These are phyloP conservation scores for Leccinum fuscescens DNA, from an alignment of 1,284 basidiomycete species.

Conservation along the genomic window DNA sequence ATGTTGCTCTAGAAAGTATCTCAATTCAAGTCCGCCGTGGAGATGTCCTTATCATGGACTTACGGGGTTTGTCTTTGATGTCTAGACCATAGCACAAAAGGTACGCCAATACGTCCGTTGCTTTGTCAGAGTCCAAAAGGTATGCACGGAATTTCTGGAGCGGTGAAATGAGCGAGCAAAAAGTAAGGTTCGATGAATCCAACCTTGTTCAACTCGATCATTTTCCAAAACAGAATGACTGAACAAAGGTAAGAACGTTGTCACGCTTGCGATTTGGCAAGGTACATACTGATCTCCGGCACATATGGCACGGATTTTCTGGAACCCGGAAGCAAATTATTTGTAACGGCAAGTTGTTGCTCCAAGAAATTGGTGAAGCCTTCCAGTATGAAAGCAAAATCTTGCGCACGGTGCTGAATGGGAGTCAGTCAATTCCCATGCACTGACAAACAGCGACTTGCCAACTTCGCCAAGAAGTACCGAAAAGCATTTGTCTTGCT, in stretches of 20 bases:
- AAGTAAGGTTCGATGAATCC: constrained; percentile 7
- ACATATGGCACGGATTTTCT: constrained; percentile 78
- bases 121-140: constrained; percentile 76
- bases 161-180: constrained; percentile 4
- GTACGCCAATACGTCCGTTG: constrained; percentile 72
- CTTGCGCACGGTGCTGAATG: constrained; percentile 78
- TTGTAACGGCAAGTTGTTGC: constrained; percentile 70
- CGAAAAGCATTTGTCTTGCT: constrained; percentile 83
- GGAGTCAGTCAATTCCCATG: constrained; percentile 6
- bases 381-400: constrained; percentile 79
- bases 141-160: constrained; percentile 81
- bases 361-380: constrained; percentile 73
- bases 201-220: constrained; percentile 89
- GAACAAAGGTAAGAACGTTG: constrained; percentile 8
- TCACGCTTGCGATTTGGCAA: constrained; percentile 3
- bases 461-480: constrained; percentile 87
- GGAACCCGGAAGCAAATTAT: constrained; percentile 80
- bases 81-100: constrained; percentile 80
- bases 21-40: constrained; percentile 14
- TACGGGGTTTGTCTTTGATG: constrained; percentile 87
- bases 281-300: constrained; percentile 69
- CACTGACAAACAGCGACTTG: constrained; percentile 36
- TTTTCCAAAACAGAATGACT: constrained; percentile 90
- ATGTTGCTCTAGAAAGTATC: constrained; percentile 66
- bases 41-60: constrained; percentile 30